phyloP scores from a whole-genome alignment of 345 rosid genomes.

The Corchorus capsularis region DNA sequence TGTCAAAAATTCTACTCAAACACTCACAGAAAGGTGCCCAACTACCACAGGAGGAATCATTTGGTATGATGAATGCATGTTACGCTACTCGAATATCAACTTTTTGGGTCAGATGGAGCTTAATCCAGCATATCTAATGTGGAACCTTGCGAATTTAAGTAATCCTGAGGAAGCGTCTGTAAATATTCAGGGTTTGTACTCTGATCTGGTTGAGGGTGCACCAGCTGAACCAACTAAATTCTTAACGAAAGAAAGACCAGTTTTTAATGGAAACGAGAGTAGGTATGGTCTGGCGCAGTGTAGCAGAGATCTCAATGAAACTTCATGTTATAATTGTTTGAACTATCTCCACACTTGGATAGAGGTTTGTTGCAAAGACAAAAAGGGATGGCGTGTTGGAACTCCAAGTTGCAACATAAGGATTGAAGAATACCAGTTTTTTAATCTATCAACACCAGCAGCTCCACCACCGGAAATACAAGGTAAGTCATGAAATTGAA shows the following conservation, averaged over 20 bases:
- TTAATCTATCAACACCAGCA: neutral
- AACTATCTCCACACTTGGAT: neutral
- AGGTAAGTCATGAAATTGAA: constrained; percentile 26
- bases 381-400: constrained; percentile 34
- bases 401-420: constrained; percentile 37
- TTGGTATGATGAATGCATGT: constrained; percentile 43
- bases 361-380: constrained; percentile 23
- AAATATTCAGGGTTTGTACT: neutral
- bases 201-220: neutral
- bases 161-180: constrained; percentile 3
- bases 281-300: constrained; percentile 43
- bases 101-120: neutral
- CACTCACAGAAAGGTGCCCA: constrained; percentile 28
- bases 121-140: neutral
- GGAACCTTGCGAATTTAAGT: neutral
- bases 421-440: constrained; percentile 29
- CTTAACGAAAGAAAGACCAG: constrained; percentile 15
- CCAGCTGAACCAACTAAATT: neutral
- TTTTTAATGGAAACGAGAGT: neutral
- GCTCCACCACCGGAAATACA: constrained; percentile 3
- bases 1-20: constrained; percentile 11
- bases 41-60: constrained; percentile 21
- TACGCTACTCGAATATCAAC: constrained; percentile 31
- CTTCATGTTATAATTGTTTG: constrained; percentile 29
- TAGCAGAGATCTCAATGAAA: constrained; percentile 35